Percentiles rank a stretch among this genome's conserved stretches.
These are phyloP conservation scores for Quercus aquifolioides DNA, from an alignment of 306 rosid genomes.

Conservation along the genomic window DNA sequence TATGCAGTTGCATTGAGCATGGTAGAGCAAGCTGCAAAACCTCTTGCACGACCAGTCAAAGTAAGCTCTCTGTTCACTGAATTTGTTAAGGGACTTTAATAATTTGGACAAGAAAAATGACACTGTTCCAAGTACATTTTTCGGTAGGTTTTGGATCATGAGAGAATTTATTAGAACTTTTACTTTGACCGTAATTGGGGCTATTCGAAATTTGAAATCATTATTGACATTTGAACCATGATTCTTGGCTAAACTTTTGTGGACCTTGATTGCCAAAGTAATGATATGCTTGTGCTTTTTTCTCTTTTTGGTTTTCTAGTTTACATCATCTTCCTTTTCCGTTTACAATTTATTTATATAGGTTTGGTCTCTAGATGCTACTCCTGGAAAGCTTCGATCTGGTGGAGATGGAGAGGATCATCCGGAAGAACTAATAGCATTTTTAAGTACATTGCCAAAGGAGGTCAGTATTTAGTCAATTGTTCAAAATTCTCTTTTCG, in stretches of 20 bases:
- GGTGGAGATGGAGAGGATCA: slow-evolving; percentile 98
- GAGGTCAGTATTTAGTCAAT: slow-evolving; percentile 48
- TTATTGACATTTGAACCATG: not conserved
- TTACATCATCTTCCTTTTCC: slow-evolving; percentile 9
- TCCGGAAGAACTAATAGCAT: slow-evolving; percentile 84
- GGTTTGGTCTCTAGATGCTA: slow-evolving; percentile 96
- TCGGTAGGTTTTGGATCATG: not conserved
- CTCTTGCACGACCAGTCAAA: slow-evolving; percentile 92
- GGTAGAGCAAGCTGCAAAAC: slow-evolving; percentile 98
- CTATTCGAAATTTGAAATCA: not conserved
- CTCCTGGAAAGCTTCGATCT: slow-evolving; percentile 84
- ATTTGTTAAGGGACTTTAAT: not conserved
- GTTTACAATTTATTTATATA: slow-evolving; percentile 26
- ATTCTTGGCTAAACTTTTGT: not conserved
- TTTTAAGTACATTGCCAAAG: slow-evolving; percentile 61
- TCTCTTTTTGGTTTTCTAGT: not conserved
- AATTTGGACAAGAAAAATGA: not conserved
- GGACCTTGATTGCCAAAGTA: not conserved
- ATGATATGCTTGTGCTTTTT: not conserved
- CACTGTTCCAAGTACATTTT: not conserved
- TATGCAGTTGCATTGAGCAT: slow-evolving; percentile 81
- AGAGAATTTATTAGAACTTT: not conserved
- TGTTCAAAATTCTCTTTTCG: slow-evolving; percentile 11
- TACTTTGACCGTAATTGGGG: not conserved
- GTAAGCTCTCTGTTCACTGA: slow-evolving; percentile 36